Evolutionary conservation across 2,329 filamentous ascomycete genomes (phyloP), one percentile per base, ranked within the genome.

Genomic region (Ophiostoma australiae): DNA sequence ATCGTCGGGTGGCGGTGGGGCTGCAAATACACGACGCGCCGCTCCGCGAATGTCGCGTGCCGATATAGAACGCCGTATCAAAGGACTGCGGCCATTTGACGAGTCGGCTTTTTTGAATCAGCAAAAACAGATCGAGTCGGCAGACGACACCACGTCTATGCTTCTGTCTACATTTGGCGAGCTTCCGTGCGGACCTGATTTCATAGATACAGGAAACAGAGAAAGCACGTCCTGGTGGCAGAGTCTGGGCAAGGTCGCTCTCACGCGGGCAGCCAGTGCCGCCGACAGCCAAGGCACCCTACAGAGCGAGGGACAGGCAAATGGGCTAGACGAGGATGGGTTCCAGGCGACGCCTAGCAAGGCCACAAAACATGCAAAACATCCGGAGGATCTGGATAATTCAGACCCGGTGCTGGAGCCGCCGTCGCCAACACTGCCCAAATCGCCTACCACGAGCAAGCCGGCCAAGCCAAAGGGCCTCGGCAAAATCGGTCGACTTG

Each of bases 21-120:
- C 65, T 4, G 81, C 82, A 4, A 44, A 61, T n/a, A 6, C 41
- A 33, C 11, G 65, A 1, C n/a, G 69, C 13, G 20, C 55, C 2
- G 81, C 82, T 0, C 85, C 83, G 73, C 82, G 82, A 63, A 76
- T 82, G 6, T 80, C 80, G 4, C 80, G 85, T 69, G 76, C 79
- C 4, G 76, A 76, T 4, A 84, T 84, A 4, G 82, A 84, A 66
- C 81, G 81, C 5, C 84, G 82, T 52, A 80, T 88, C 10, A 84
- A 81, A 48, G 86, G 85, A 0, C 80, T 88, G 4, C 84, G 82
- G 0, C 80, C 82, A 0, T 87, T 88, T 73, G 75, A 80, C 31
- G 77, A 80, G 70, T 72, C 72, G 0, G 76, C 77, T 3, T 86
- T 85, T 80, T 80, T 76, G 70, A 75, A 77, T 13, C 71, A 75